These are phyloP conservation scores for Camelina laxa DNA, from an alignment of 345 rosid species.

Conservation along the genomic window DNA sequence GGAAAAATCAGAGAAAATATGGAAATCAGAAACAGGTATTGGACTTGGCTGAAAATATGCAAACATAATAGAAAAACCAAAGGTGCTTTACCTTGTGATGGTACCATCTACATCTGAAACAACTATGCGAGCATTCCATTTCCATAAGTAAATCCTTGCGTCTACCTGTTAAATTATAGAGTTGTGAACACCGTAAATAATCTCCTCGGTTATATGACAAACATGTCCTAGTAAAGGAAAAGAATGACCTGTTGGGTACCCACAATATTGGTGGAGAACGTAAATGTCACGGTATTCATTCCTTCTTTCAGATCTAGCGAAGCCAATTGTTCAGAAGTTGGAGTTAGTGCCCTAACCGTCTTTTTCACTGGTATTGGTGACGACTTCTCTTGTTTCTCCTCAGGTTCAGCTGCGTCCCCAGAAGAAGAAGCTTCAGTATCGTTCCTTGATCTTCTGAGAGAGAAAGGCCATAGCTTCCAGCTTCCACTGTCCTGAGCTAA, in stretches of 20 bases:
- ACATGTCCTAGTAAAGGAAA: slow-evolving; percentile 29
- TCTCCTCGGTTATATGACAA: slow-evolving; percentile 18
- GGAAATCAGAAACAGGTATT: slow-evolving; percentile 9
- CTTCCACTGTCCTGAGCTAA: slow-evolving; percentile 54
- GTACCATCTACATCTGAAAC: slow-evolving; percentile 99
- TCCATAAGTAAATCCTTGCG: slow-evolving; percentile 92
- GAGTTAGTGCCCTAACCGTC: slow-evolving; percentile 61
- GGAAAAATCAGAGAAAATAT: slow-evolving; percentile 11
- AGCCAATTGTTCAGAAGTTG: slow-evolving; percentile 88
- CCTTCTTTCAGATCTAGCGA: slow-evolving; percentile 84
- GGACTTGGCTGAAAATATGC: slow-evolving; percentile 1
- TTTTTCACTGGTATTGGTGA: slow-evolving; percentile 53
- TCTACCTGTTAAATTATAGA: slow-evolving; percentile 66
- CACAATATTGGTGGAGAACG: slow-evolving; percentile 88
- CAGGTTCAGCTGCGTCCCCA: slow-evolving; percentile 42
- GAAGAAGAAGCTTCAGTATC: slow-evolving; percentile 49
- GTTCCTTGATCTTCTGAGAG: slow-evolving; percentile 52
- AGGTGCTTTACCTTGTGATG: slow-evolving; percentile 71
- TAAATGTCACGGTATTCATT: slow-evolving; percentile 72
- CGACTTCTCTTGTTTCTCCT: slow-evolving; percentile 43
- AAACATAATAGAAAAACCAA: background rate
- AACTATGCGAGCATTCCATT: slow-evolving; percentile 88
- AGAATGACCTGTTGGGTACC: slow-evolving; percentile 81
- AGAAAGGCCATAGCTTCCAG: slow-evolving; percentile 95
- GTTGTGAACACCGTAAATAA: slow-evolving; percentile 19